A percentile compares a stretch with the other conserved stretches of the same genome.
Evolutionary conservation across 306 rosid species (phyloP).

Genomic region (peach (Prunus persica)): DNA sequence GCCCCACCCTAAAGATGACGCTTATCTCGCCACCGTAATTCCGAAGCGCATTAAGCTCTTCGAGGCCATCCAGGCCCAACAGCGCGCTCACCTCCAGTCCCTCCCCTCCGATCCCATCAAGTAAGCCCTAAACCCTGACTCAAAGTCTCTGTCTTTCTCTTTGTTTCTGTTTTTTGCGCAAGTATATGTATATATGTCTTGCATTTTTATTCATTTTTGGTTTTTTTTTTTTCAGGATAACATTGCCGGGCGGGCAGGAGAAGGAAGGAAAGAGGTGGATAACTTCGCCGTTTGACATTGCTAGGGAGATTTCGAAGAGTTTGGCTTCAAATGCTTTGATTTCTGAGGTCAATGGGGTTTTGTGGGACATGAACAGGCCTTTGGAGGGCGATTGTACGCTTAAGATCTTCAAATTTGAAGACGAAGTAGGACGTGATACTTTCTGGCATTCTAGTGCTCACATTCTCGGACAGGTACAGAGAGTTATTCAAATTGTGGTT

Average conservation of each 20-base stretch:
- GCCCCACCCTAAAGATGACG: constrained; percentile 59
- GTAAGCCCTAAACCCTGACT: constrained; percentile 11
- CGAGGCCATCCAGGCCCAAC: constrained; percentile 48
- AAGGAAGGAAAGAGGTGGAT: constrained; percentile 74
- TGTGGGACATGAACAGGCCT: constrained; percentile 88
- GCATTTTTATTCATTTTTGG: background rate
- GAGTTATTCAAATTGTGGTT: background rate
- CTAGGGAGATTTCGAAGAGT: constrained; percentile 74
- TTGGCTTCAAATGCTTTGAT: constrained; percentile 74
- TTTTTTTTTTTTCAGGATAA: constrained; percentile 34
- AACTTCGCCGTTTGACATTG: constrained; percentile 74
- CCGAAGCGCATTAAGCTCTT: constrained; percentile 67
- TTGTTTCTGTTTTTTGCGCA: background rate
- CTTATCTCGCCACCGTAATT: constrained; percentile 50
- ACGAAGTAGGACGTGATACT: constrained; percentile 87
- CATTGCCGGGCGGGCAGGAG: constrained; percentile 62
- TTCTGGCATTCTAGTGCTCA: constrained; percentile 99
- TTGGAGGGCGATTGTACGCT: constrained; percentile 69
- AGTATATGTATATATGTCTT: background rate
- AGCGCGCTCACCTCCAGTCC: constrained; percentile 37
- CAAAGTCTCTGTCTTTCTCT: too few species aligned
- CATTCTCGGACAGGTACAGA: constrained; percentile 81
- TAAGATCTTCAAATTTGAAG: constrained; percentile 64
- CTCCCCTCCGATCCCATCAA: constrained; percentile 76
- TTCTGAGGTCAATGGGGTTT: constrained; percentile 75